A percentile compares a stretch with the other conserved stretches of the same genome.
Evolutionary conservation across 2,329 filamentous ascomycete genomes (phyloP).

Genomic region (Diplodia scrobiculata): DNA sequence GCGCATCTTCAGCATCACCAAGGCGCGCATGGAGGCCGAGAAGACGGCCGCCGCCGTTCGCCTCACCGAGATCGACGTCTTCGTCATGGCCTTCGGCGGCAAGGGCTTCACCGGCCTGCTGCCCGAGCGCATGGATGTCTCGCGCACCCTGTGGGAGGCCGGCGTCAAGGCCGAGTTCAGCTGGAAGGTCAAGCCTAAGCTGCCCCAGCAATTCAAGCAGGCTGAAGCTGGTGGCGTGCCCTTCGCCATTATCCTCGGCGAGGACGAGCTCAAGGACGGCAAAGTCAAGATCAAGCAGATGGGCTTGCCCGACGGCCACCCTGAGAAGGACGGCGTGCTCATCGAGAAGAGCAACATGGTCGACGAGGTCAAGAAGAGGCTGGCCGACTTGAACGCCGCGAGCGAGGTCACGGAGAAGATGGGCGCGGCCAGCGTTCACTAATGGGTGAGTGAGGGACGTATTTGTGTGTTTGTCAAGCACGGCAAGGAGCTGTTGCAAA

Average conservation of each 20-base stretch:
- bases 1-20: conserved; percentile 89
- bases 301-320: conserved; percentile 76
- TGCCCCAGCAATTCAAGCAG: conserved; percentile 86
- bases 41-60: conserved; percentile 59
- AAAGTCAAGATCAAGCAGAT: conserved; percentile 88
- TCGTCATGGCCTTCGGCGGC: conserved; percentile 91
- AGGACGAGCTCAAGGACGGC: conserved; percentile 81
- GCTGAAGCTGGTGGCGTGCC: conserved; percentile 79
- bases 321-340: conserved; percentile 84
- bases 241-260: conserved; percentile 84
- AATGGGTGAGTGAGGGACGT: not conserved
- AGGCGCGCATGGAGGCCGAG: conserved; percentile 69
- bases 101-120: conserved; percentile 80
- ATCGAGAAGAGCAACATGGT: conserved; percentile 67
- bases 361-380: conserved; percentile 61
- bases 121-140: conserved; percentile 80
- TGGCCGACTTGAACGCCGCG: conserved; percentile 44
- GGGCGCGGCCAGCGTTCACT: conserved; percentile 18
- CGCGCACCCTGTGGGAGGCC: conserved; percentile 76
- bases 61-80: conserved; percentile 81
- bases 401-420: conserved; percentile 35
- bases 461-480: not conserved
- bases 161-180: conserved; percentile 90
- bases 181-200: conserved; percentile 87
- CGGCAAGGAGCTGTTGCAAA: not conserved